phyloP scores from a whole-genome alignment of 257 asterid species.

The Nemophila menziesii region DNA sequence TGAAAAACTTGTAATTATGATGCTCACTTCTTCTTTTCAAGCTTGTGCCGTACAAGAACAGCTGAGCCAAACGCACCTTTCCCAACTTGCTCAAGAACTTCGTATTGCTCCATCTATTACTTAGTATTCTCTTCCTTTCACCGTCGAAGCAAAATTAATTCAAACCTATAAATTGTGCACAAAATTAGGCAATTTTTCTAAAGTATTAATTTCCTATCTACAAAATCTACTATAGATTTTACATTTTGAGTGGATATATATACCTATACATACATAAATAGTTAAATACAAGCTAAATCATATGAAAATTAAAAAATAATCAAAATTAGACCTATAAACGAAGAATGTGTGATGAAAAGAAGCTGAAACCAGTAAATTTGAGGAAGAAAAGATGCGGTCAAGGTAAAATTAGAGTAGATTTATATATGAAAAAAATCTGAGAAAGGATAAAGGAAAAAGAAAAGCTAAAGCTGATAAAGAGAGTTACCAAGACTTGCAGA shows the following conservation, averaged over 20 bases:
- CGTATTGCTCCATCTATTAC: constrained; percentile 63
- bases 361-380: constrained; percentile 8
- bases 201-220: too few species aligned
- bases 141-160: background rate
- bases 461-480: background rate
- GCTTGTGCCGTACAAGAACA: constrained; percentile 71
- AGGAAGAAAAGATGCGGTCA: constrained; percentile 1
- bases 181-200: background rate
- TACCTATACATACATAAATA: background rate
- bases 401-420: constrained; percentile 36
- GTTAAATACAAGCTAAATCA: too few species aligned
- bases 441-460: background rate
- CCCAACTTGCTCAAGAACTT: constrained; percentile 79
- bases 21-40: constrained; percentile 73
- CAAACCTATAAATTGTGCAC: constrained; percentile 5
- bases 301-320: too few species aligned
- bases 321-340: background rate
- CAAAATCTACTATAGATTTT: too few species aligned
- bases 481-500: constrained; percentile 14
- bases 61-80: constrained; percentile 97
- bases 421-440: constrained; percentile 16
- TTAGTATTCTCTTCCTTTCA: constrained; percentile 11
- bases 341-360: constrained; percentile 9
- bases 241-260: background rate
- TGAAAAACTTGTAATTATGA: constrained; percentile 8